Conservation (phyloP, 1,284 basidiomycete genomes). For the Termitomyces sp. region DNA sequence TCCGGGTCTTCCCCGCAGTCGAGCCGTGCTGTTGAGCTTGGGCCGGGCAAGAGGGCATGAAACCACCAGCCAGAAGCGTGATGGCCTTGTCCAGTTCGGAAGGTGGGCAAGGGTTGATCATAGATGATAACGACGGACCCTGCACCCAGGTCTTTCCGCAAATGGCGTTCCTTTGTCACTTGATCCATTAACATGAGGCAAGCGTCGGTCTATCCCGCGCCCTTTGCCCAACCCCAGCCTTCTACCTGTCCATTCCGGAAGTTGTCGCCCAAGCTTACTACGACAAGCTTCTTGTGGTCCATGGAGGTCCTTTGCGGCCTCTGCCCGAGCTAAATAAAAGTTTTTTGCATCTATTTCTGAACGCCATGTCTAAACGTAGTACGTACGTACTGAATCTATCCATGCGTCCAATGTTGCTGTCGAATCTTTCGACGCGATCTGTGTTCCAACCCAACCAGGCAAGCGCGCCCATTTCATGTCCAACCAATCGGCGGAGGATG, state of each 20-base stretch:
- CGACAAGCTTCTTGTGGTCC: neutral
- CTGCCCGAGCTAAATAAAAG: neutral
- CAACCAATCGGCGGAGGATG: neutral
- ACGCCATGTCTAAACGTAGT: neutral
- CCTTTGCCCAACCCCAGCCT: constrained; percentile 19
- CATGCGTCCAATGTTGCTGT: neutral
- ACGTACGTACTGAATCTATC: neutral
- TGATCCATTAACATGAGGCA: constrained; percentile 20
- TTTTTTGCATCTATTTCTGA: neutral
- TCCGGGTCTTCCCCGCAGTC: constrained; percentile 26
- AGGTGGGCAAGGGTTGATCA: constrained; percentile 19
- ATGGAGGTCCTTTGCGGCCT: neutral
- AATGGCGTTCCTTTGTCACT: constrained; percentile 18
- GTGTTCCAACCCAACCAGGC: neutral
- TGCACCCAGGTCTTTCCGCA: constrained; percentile 13
- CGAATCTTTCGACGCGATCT: neutral
- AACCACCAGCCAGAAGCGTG: constrained; percentile 7
- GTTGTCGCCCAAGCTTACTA: constrained; percentile 3
- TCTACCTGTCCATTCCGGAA: constrained; percentile 1
- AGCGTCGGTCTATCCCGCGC: constrained; percentile 18
- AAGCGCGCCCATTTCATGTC: constrained; percentile 10
- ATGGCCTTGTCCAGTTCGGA: constrained; percentile 7
- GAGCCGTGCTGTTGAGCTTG: constrained; percentile 18
- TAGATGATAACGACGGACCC: constrained; percentile 16
- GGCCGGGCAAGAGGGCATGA: constrained; percentile 12